Evolutionary conservation across 176 grass and related monocot genomes (phyloP), one percentile per base, ranked within the genome.

Genomic region (Carex scoparia): DNA sequence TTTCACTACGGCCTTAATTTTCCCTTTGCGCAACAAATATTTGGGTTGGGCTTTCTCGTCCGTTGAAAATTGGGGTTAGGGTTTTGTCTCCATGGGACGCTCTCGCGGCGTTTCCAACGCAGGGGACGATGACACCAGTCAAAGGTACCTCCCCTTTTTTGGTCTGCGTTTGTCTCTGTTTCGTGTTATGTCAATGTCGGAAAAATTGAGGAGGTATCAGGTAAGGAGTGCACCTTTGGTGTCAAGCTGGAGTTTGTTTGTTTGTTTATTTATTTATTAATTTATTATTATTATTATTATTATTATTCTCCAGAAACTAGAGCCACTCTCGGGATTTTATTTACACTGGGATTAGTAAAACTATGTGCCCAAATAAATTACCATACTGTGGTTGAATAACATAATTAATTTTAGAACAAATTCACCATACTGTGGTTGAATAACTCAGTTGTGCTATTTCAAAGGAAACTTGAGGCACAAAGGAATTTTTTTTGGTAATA

Each of bases 91-190:
- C 81, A 99, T 99, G 96, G 96, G 93, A 28, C 93, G 96, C 46
- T 95, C 96, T 15, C 91, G 95, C 53, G 91, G 84, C 46, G 91
- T 99, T 76, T 86, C 77, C 83, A 92, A 94, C 75, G 85, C 91
- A 62, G 96, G 87, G 72, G 93, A 99, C 53, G 93, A 99, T 48
- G 96, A 99, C 18, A 90, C 91, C 61, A 94, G 46, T 48, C 96
- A 95, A 74, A 99, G 96, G 96, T 95, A 81, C 10, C 33, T 44
- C 54, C 10, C 35, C 9, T 16, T 2, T 48, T 40, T 40, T 40
- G 38, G 4, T 40, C 38, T 5, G 4, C 38, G 19, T 83, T 72
- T 80, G 0, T 14, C 53, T 79, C 7, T 72, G 55, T 72, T 69
- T 71, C 60, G 16, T 32, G 60, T 77, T 72, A 4, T 65, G 77